Conservation (phyloP, 2,329 filamentous ascomycete genomes). For the Fusarium hostae region DNA sequence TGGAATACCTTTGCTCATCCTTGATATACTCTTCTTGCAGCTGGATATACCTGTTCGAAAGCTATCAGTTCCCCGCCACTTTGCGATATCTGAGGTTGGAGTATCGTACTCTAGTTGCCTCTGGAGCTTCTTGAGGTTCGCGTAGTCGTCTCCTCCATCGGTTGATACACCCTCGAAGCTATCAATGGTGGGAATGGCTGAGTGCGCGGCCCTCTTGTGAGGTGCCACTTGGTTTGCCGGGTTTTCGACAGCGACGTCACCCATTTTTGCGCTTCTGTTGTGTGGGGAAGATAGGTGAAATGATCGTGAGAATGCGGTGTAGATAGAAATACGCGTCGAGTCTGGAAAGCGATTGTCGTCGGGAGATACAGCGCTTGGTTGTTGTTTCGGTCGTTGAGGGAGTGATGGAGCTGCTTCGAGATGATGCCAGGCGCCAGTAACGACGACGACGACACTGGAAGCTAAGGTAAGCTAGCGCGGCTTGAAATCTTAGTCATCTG, state of each 20-base stretch:
- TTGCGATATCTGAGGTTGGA: neutral
- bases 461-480: conserved; percentile 39
- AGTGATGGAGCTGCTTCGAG: conserved; percentile 42
- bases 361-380: conserved; percentile 14
- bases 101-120: conserved; percentile 85
- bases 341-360: conserved; percentile 19
- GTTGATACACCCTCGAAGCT: conserved; percentile 84
- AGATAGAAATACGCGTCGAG: neutral
- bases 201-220: conserved; percentile 83
- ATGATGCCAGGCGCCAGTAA: conserved; percentile 46
- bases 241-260: conserved; percentile 86
- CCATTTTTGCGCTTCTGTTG: conserved; percentile 68
- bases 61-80: conserved; percentile 25
- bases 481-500: conserved; percentile 40
- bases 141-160: conserved; percentile 92
- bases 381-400: conserved; percentile 25
- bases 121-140: conserved; percentile 94
- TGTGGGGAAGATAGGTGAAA: neutral
- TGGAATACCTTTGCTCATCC: conserved; percentile 88
- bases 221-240: conserved; percentile 77
- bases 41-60: conserved; percentile 80
- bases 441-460: conserved; percentile 45
- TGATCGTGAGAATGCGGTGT: neutral
- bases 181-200: conserved; percentile 89
- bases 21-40: conserved; percentile 99